A percentile compares a stretch with the other conserved stretches of the same genome.
phyloP scores from a whole-genome alignment of 306 rosid species.

The Cicer chorassanicum region DNA sequence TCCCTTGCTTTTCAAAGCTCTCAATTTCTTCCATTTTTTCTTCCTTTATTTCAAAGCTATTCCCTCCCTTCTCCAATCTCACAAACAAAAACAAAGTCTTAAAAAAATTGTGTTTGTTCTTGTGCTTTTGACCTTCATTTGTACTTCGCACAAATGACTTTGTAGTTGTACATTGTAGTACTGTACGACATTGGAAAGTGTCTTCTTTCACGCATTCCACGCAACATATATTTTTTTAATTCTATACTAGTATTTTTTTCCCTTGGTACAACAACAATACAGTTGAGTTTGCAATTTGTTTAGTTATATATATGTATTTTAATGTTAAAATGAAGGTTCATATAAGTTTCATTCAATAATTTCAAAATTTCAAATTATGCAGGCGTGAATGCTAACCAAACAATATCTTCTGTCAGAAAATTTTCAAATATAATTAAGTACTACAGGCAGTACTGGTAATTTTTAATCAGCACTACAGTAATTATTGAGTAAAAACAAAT shows the following conservation, averaged over 20 bases:
- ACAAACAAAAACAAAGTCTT: too few relatives aligned
- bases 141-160: slow-evolving; percentile 28
- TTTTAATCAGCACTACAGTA: too few relatives aligned
- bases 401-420: not conserved
- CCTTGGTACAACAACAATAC: slow-evolving; percentile 25
- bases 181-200: not conserved
- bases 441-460: too few relatives aligned
- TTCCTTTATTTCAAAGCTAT: too few relatives aligned
- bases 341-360: not conserved
- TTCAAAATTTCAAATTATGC: not conserved
- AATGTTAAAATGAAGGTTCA: not conserved
- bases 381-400: not conserved
- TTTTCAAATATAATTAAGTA: too few relatives aligned
- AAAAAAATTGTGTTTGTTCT: too few relatives aligned
- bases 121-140: too few relatives aligned
- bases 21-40: too few relatives aligned
- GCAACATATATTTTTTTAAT: not conserved
- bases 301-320: not conserved
- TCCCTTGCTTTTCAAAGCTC: too few relatives aligned
- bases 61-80: too few relatives aligned
- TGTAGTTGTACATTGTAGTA: not conserved
- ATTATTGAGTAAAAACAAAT: too few relatives aligned
- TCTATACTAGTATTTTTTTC: not conserved
- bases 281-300: slow-evolving; percentile 14
- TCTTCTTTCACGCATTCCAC: slow-evolving; percentile 3